Base-by-base conservation (phyloP, 371 early-diverging fungal species). In the Mucor indicus region DNA sequence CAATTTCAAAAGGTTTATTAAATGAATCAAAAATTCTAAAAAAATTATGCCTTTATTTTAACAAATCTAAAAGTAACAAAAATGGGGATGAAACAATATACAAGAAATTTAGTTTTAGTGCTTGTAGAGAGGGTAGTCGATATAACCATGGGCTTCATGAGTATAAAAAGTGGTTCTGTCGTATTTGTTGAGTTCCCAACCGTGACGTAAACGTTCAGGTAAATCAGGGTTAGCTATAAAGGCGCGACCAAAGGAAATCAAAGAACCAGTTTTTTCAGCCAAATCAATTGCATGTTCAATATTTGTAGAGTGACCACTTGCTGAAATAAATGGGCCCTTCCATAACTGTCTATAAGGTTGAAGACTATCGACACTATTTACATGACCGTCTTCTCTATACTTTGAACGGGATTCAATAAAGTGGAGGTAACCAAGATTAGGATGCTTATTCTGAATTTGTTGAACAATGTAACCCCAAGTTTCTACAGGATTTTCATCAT, bases 321-420 rank as follows among this genome's bases (percentile, higher is more conserved):
- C 55, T 40, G 48, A 15, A 17, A 68, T 50, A 27, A 68, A 60
- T 3, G 49, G 56, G 1, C 64, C 66, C 20, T 60, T 51, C 66
- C 72, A 65, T n/a, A 62, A 20, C 17, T 46, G 35, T 9, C 67
- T 62, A 42, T 58, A 71, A 16, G 59, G 62, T 19, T 58, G 58
- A 10, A 67, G 21, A 0, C 54, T 37, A n/a, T 59, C 50, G 2
- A n/a, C 27, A 32, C 32, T 3, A 17, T 17, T 16, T 3, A 16
- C 25, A n/a, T n/a, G n/a, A n/a, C n/a, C n/a, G n/a, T n/a, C n/a
- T n/a, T n/a, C n/a, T n/a, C n/a, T n/a, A n/a, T n/a, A n/a, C n/a
- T n/a, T n/a, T n/a, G n/a, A n/a, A 16, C 64, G 55, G 5, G 59
- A 36, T 45, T 62, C 62, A 8, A 61, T 48, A 21, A 67, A 46